Evolutionary conservation across 495 filamentous ascomycete species (phyloP), one percentile per base, ranked within the genome.

Genomic region (Xylaria nigripes): DNA sequence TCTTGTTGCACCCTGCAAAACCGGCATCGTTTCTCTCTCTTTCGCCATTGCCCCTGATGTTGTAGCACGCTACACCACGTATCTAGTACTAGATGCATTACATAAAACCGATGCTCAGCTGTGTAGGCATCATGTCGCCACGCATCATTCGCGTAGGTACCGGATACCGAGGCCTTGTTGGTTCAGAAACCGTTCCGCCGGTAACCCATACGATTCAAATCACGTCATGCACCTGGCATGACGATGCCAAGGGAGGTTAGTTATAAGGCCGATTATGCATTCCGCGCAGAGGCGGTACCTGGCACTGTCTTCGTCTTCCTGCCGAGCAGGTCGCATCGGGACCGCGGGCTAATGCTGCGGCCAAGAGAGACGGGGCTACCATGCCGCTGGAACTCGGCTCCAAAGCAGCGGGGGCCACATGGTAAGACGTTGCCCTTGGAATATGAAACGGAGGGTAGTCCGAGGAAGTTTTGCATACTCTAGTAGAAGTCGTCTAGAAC

Each of bases 401-500:
- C 24, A 12, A n/a, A 27, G 13, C 24, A 22, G 16, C 12, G 15
- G 18, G 46, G 48, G 32, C 13, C 15, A 16, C 48, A 41, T 50
- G 48, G 48, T 27, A 24, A 16, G 23, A 24, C 21, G 40, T 29
- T 41, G 23, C 48, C 12, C 30, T 38, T 38, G 27, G 32, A 15
- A 29, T 48, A 22, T 27, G 46, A 50, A 27, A 22, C 30, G 23
- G 40, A 13, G n/a, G 9, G 1, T 43, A 19, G 40, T 21, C n/a
- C 16, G 9, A n/a, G 21, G 40, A 45, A 45, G 42, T 45, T 2
- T 22, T 5, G 42, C 24, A 19, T 42, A 6, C 18, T 2, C n/a
- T 42, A 45, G 19, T 34, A 34, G 50, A 53, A 53, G 21, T 19
- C 12, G 36, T 53, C 50, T 53, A 53, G 51, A 54, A 54, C 15